Evolutionary conservation across 805 yeast genomes (phyloP), one percentile per base, ranked within the genome.

Genomic region (Yarrowia osloensis): DNA sequence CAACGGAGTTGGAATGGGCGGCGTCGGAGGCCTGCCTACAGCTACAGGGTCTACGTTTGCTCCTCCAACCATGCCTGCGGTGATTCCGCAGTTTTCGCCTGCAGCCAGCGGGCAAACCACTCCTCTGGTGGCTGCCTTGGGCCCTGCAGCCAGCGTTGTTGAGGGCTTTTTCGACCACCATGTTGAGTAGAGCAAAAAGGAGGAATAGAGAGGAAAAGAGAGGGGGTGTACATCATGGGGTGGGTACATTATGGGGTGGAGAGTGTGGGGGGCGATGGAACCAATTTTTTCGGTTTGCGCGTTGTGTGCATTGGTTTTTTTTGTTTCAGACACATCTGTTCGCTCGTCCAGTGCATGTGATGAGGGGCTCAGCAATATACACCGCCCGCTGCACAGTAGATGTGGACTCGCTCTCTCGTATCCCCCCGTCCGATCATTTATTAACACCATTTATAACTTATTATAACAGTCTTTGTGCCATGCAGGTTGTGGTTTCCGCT

Each of bases 101-200:
- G 66, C 61, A 13, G 62, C 67, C 29, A 44, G 61, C 13, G 69
- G 67, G 1, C 75, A 76, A 12, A 76, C 81, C 8, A 78, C 81
- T 1, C 81, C 81, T 2, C 70, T 78, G 28, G 75, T 77, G 2
- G 81, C 81, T 0, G 77, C 77, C 2, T 71, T 78, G 21, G 81
- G 81, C 1, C 74, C 79, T 0, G 81, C 81, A 2, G 81, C 80
- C 7, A 77, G 77, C 67, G 79, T 78, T 2, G 76, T 78, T 15
- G 68, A 61, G 44, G 66, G 66, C 31, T 61, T 44, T 26, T 61
- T 61, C 42, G 66, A 61, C n/a, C 63, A 57, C 28, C 49, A 57
- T 26, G 63, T 57, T 17, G 47, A 57, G 35, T 39, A 24, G 54
- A 29, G 22, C 11, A 4, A n/a, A 13, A 44, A 17, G 15, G 39